Evolutionary conservation across 345 rosid species (phyloP).

Genomic region (Aurinia saxatilis): DNA sequence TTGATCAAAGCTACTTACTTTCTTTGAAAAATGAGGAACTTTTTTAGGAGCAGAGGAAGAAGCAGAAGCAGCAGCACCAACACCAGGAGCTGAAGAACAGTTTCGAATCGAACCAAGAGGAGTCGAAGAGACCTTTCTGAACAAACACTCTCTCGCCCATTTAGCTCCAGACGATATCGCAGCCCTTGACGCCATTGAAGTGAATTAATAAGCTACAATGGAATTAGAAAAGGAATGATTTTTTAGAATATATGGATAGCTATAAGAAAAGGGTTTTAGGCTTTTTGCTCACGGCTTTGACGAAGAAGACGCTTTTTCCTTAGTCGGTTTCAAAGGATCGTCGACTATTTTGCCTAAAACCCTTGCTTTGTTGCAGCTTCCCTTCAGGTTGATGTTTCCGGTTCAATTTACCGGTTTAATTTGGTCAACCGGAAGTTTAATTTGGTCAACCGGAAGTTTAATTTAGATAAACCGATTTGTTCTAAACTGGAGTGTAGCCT

Average conservation of each 20-base stretch:
- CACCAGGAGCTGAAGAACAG: slow-evolving; percentile 38
- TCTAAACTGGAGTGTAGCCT: no score
- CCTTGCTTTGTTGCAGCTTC: slow-evolving; percentile 6
- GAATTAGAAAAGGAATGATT: neutral
- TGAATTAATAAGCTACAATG: no score
- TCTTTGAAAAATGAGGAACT: slow-evolving; percentile 76
- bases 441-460: neutral
- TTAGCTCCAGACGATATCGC: slow-evolving; percentile 27
- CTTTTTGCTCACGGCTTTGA: slow-evolving; percentile 23
- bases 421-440: neutral
- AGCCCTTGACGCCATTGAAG: slow-evolving; percentile 46
- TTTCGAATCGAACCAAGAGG: slow-evolving; percentile 37
- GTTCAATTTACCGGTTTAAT: slow-evolving; percentile 13
- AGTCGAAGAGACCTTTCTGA: slow-evolving; percentile 31
- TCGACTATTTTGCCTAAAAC: slow-evolving; percentile 23
- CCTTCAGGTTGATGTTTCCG: slow-evolving; percentile 13
- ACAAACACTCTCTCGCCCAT: slow-evolving; percentile 34
- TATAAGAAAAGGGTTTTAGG: slow-evolving; percentile 15
- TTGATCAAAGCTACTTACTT: slow-evolving; percentile 32
- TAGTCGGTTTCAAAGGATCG: slow-evolving; percentile 6
- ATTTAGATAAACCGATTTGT: no score
- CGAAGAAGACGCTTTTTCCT: neutral
- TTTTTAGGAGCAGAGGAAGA: slow-evolving; percentile 52
- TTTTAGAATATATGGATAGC: neutral
- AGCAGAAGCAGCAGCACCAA: no score